Percentiles rank a stretch among this genome's conserved stretches.
phyloP scores from a whole-genome alignment of 2,329 filamentous ascomycete genomes.

The Fusarium protoensiforme region DNA sequence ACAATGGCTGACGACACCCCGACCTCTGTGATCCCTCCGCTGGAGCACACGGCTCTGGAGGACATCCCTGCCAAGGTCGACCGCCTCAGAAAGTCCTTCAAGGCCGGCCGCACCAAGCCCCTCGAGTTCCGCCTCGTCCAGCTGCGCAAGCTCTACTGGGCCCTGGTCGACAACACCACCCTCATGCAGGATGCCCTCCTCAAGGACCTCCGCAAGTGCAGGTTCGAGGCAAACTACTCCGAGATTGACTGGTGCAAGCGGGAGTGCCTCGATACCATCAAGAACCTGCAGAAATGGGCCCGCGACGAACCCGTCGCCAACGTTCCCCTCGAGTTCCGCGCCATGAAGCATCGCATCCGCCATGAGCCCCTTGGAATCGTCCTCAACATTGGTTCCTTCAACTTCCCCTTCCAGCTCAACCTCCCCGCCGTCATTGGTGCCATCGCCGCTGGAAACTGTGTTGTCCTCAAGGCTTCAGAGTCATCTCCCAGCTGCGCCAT shows the following conservation, averaged over 20 bases:
- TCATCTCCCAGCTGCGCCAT: constrained; percentile 79
- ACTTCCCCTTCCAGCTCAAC: constrained; percentile 88
- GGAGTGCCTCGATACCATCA: constrained; percentile 82
- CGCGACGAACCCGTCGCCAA: constrained; percentile 82
- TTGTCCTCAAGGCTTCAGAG: constrained; percentile 91
- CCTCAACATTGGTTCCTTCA: constrained; percentile 92
- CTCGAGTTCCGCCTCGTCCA: constrained; percentile 85
- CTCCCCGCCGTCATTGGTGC: constrained; percentile 86
- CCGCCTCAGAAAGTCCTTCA: constrained; percentile 75
- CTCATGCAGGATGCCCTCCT: constrained; percentile 80
- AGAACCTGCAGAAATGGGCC: constrained; percentile 83
- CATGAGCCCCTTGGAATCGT: constrained; percentile 90
- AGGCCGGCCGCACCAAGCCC: constrained; percentile 82
- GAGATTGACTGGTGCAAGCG: constrained; percentile 85
- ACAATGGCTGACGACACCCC: constrained; percentile 52
- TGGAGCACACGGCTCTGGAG: constrained; percentile 73
- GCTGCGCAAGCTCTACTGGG: constrained; percentile 96
- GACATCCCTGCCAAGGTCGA: constrained; percentile 72
- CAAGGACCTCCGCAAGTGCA: constrained; percentile 81
- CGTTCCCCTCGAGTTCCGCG: constrained; percentile 73
- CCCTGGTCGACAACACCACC: constrained; percentile 79
- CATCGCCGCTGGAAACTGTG: constrained; percentile 92
- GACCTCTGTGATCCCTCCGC: constrained; percentile 55
- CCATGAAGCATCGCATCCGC: constrained; percentile 79
- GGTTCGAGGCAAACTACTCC: constrained; percentile 76